Base-by-base conservation (phyloP, 768 basidiomycete genomes). In the Suillus clintonianus region DNA sequence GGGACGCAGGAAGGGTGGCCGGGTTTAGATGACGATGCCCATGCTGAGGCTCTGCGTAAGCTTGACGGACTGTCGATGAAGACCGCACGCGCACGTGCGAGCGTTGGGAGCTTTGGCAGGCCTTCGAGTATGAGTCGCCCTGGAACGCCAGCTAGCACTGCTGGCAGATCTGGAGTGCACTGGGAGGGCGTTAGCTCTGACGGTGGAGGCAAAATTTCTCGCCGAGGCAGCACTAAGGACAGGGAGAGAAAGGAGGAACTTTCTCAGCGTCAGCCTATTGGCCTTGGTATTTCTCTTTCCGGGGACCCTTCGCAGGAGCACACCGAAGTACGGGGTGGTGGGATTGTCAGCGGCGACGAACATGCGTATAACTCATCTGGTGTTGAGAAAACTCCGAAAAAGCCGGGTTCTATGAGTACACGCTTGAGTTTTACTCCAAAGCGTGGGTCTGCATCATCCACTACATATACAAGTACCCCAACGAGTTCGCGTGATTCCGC, bases 1-100 rank as follows among this genome's bases (percentile, higher is more conserved):
- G 94, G 94, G 13, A 94, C 91, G 7, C 93, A 95, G 73, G 90
- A 94, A 74, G 94, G 94, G 32, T 95, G 92, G 92, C 89, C 89
- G 17, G 91, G 86, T 64, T 82, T 95, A 69, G 90, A 94, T 69
- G 94, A 96, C 71, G 89, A 92, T 69, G 89, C 90, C 17, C 95
- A 97, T 8, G 92, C 87, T 8, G 95, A 97, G 70, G 94, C 94
- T 10, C 81, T 99, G 41, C 86, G 95, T 61, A 97, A 97, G 77
- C 78, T 99, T 30, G 97, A 99, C 70, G 97, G 97, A 0, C 74
- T 97, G 13, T 85, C 86, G 13, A 89, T 89, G 1, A 92, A 90
- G 72, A 88, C 84, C 42, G 86, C 90, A 11, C 86, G 91, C 55
- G 86, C 91, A 13, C 86, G 93, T 30, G 89, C 91, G 4, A 94